Conservation (phyloP, 2,329 filamentous ascomycete genomes). For the Massarina eburnea region DNA sequence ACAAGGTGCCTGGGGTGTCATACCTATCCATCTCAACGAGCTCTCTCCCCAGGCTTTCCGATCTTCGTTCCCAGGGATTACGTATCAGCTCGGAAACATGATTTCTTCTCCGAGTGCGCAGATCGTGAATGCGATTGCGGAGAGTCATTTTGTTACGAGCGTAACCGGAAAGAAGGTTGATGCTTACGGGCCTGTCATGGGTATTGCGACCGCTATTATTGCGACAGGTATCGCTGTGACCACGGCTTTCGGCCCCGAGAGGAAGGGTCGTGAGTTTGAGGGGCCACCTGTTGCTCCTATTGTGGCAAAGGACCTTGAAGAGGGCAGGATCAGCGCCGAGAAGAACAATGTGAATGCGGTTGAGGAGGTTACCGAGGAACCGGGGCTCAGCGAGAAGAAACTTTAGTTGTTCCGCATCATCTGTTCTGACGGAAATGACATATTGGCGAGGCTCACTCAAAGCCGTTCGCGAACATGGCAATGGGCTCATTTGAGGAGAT, state of each 20-base stretch:
- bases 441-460: neutral
- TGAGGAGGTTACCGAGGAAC: conserved; percentile 16
- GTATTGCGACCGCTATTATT: conserved; percentile 74
- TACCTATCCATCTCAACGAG: conserved; percentile 71
- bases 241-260: conserved; percentile 72
- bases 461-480: neutral
- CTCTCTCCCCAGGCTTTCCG: conserved; percentile 70
- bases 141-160: conserved; percentile 54
- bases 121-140: conserved; percentile 75
- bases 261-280: conserved; percentile 70
- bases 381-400: neutral
- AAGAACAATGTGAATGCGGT: conserved; percentile 24
- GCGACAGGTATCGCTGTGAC: conserved; percentile 69
- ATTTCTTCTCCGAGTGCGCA: conserved; percentile 72
- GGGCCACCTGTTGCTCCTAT: conserved; percentile 51
- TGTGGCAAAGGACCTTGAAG: conserved; percentile 34
- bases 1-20: conserved; percentile 48
- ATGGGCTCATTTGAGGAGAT: too few species aligned
- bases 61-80: conserved; percentile 69
- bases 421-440: neutral
- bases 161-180: conserved; percentile 60
- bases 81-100: conserved; percentile 76
- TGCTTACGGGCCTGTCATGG: conserved; percentile 76
- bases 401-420: neutral
- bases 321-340: conserved; percentile 29